phyloP scores from a whole-genome alignment of 768 basidiomycete species.

The Xerocomellus chrysenteron region DNA sequence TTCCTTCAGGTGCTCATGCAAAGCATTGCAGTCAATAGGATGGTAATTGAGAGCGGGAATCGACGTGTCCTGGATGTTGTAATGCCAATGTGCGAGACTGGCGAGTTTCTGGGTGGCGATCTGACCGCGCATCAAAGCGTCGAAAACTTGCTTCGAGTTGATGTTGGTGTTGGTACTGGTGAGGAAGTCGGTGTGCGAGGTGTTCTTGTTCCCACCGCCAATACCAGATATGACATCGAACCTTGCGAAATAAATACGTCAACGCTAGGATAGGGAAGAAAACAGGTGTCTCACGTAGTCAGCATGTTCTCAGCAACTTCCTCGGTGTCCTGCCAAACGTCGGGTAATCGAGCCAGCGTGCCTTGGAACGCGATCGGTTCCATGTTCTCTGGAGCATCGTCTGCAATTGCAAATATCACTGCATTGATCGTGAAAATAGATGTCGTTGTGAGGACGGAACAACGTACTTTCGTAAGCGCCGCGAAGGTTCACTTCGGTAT shows the following conservation, averaged over 20 bases:
- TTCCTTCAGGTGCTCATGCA: slow-evolving; percentile 39
- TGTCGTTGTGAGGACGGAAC: neutral
- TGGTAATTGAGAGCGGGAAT: slow-evolving; percentile 41
- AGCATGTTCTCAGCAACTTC: slow-evolving; percentile 51
- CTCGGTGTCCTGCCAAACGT: slow-evolving; percentile 55
- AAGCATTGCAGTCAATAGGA: slow-evolving; percentile 32
- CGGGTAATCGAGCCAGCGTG: slow-evolving; percentile 51
- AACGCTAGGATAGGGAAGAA: neutral
- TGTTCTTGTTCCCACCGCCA: slow-evolving; percentile 44
- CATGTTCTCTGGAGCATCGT: slow-evolving; percentile 30
- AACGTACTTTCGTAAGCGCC: slow-evolving; percentile 56
- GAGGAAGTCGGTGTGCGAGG: slow-evolving; percentile 57
- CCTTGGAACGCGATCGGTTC: slow-evolving; percentile 45
- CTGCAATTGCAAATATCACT: slow-evolving; percentile 42
- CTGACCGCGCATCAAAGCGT: slow-evolving; percentile 49
- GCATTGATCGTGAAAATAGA: slow-evolving; percentile 15
- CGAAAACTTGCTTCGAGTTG: slow-evolving; percentile 52
- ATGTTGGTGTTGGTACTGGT: slow-evolving; percentile 43
- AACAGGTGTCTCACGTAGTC: slow-evolving; percentile 49
- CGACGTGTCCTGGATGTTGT: slow-evolving; percentile 49
- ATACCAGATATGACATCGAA: slow-evolving; percentile 61
- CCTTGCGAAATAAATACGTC: slow-evolving; percentile 34
- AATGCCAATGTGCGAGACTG: slow-evolving; percentile 51
- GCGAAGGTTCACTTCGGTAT: slow-evolving; percentile 48
- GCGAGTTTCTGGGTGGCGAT: slow-evolving; percentile 40